Evolutionary conservation across 306 rosid genomes (phyloP), one percentile per base, ranked within the genome.

Genomic region (Cicer cuneatum): DNA sequence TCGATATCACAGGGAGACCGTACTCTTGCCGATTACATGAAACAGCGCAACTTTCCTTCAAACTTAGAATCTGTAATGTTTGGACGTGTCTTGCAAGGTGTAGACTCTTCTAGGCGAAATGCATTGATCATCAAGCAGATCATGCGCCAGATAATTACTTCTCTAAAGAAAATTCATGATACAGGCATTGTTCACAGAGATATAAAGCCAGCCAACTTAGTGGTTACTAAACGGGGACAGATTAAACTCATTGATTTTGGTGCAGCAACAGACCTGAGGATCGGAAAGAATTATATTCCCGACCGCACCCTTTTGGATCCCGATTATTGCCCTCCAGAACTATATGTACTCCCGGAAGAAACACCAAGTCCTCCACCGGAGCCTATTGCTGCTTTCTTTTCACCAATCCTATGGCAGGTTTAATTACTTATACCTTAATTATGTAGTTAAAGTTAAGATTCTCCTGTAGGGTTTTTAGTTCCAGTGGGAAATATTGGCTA

Each of bases 391-490:
- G 96, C 97, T 49, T 68, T 90, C 11, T 80, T 94, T 81, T 94
- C 99, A 56, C 99, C 99, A 10, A 76, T 94, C 73, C 66, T 94
- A 18, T 92, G 99, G 97, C 99, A 94, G 97, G 98, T 93, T 79
- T 69, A 72, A 42, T 60, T 51, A 12, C 86, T 45, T 77, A n/a
- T 66, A 49, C 51, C 71, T 54, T 64, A 52, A 58, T 41, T 53
- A 42, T 76, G 45, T 19, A 24, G 64, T 70, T 63, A 73, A 66
- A 52, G 14, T 24, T 71, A 66, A 42, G 71, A 52, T 66, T 70
- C 48, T 58, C 66, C 10, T 40, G 13, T 24, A 8, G 74, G 46
- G 6, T 12, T 56, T 41, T 73, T n/a, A 51, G 41, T 52, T 61
- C 40, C 19, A 78, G 29, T 6, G 13, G 42, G 41, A 61, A 65